Conservation (phyloP, 371 early-diverging fungal genomes). For the Saksenaea vasiformis region DNA sequence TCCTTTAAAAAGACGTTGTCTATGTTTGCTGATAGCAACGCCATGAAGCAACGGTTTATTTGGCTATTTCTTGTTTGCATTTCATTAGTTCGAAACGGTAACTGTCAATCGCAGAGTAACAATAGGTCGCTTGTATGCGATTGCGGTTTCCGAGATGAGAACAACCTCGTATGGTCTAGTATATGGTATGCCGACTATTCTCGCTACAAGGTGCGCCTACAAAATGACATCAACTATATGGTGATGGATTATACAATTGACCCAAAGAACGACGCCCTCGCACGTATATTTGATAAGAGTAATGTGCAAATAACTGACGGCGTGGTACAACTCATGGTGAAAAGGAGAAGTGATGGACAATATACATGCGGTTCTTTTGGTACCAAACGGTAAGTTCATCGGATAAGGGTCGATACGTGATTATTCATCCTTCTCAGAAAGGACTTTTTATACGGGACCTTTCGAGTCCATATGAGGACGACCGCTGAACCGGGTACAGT, state of each 20-base stretch:
- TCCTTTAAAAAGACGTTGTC: not conserved
- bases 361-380: constrained; percentile 39
- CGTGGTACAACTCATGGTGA: constrained; percentile 23
- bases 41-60: not conserved
- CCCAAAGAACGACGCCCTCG: constrained; percentile 26
- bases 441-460: constrained; percentile 38
- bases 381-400: constrained; percentile 27
- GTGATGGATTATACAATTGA: constrained; percentile 40
- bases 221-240: constrained; percentile 30
- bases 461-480: constrained; percentile 35
- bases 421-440: not conserved
- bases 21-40: not conserved
- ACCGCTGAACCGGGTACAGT: constrained; percentile 41
- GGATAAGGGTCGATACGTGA: not conserved
- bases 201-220: constrained; percentile 20
- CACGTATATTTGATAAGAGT: constrained; percentile 31
- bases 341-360: constrained; percentile 10
- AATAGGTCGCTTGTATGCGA: constrained; percentile 23
- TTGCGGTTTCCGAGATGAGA: constrained; percentile 46
- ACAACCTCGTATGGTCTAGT: constrained; percentile 29
- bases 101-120: not conserved
- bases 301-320: constrained; percentile 32
- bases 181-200: constrained; percentile 44
- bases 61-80: not conserved
- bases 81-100: not conserved